Evolutionary conservation across 2,329 filamentous ascomycete species (phyloP).

Genomic region (Onygenales sp.): DNA sequence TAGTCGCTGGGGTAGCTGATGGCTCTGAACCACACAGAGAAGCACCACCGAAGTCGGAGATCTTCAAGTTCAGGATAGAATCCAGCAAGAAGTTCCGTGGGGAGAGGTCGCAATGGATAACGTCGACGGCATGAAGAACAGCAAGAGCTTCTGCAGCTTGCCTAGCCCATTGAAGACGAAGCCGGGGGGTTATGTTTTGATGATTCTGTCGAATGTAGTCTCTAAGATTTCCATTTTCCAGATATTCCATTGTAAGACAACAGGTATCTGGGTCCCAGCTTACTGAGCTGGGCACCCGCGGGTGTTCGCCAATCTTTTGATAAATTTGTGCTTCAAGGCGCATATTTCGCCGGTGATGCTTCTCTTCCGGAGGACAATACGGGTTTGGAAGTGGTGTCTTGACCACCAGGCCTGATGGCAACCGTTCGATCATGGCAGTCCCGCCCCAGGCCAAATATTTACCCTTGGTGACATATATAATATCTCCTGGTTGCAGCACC

Average conservation of each 20-base stretch:
- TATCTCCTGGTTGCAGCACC: slow-evolving; percentile 10
- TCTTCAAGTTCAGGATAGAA: slow-evolving; percentile 13
- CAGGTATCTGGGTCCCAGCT: slow-evolving; percentile 12
- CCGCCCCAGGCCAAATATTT: slow-evolving; percentile 7
- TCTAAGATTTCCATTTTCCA: slow-evolving; percentile 13
- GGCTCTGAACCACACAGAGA: slow-evolving; percentile 14
- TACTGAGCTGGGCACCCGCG: slow-evolving; percentile 10
- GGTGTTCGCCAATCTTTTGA: slow-evolving; percentile 12
- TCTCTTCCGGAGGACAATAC: slow-evolving; percentile 9
- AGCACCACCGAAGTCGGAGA: slow-evolving; percentile 15
- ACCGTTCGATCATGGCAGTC: slow-evolving; percentile 7
- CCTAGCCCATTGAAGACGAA: slow-evolving; percentile 11
- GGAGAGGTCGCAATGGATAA: slow-evolving; percentile 16
- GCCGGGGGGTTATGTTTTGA: slow-evolving; percentile 7
- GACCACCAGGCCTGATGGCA: slow-evolving; percentile 10
- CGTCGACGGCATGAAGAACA: slow-evolving; percentile 11
- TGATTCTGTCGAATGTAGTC: slow-evolving; percentile 8
- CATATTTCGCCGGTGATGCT: slow-evolving; percentile 11
- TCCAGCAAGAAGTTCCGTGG: slow-evolving; percentile 16
- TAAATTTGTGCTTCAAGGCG: slow-evolving; percentile 13
- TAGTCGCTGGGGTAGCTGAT: slow-evolving; percentile 9
- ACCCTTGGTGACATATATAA: slow-evolving; percentile 8
- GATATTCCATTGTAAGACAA: slow-evolving; percentile 13
- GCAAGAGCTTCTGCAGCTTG: slow-evolving; percentile 14
- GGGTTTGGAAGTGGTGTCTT: slow-evolving; percentile 12